phyloP scores from a whole-genome alignment of 768 basidiomycete species.

The Chalciporus pseudorubinellus region DNA sequence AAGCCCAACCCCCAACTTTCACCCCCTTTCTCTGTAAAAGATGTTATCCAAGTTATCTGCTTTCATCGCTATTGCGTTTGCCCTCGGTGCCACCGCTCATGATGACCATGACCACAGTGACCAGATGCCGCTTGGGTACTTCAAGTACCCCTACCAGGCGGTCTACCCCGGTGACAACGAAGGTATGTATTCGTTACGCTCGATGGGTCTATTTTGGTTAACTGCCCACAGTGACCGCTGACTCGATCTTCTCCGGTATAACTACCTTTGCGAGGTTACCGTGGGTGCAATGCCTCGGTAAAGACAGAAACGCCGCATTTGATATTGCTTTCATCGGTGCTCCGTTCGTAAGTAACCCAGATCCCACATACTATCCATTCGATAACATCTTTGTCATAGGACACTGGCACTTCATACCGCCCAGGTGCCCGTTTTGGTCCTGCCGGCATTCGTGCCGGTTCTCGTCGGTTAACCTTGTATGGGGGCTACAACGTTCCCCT shows the following conservation, averaged over 20 bases:
- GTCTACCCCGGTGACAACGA: conserved; percentile 53
- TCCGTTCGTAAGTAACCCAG: conserved; percentile 55
- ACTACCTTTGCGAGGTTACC: conserved; percentile 87
- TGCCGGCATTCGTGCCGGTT: conserved; percentile 77
- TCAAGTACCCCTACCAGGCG: conserved; percentile 64
- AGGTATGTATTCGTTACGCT: conserved; percentile 35
- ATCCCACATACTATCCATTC: background rate
- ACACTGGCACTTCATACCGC: conserved; percentile 73
- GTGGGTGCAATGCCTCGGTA: conserved; percentile 74
- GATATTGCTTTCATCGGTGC: conserved; percentile 85
- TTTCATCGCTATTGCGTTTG: conserved; percentile 27
- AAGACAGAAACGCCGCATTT: conserved; percentile 52
- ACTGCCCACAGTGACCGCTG: conserved; percentile 57
- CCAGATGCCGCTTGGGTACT: conserved; percentile 66
- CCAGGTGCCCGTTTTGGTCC: conserved; percentile 87
- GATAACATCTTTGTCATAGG: conserved; percentile 34
- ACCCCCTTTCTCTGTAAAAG: background rate
- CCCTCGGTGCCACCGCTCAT: conserved; percentile 33
- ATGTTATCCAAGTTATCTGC: conserved; percentile 26
- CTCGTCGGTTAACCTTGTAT: conserved; percentile 69
- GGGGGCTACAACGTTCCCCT: conserved; percentile 82
- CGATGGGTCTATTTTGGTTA: background rate
- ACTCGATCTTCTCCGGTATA: conserved; percentile 80
- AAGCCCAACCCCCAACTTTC: background rate
- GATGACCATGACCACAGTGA: conserved; percentile 42